These are phyloP conservation scores for Capronia epimyces DNA, from an alignment of 2,329 filamentous ascomycete genomes.

Conservation along the genomic window DNA sequence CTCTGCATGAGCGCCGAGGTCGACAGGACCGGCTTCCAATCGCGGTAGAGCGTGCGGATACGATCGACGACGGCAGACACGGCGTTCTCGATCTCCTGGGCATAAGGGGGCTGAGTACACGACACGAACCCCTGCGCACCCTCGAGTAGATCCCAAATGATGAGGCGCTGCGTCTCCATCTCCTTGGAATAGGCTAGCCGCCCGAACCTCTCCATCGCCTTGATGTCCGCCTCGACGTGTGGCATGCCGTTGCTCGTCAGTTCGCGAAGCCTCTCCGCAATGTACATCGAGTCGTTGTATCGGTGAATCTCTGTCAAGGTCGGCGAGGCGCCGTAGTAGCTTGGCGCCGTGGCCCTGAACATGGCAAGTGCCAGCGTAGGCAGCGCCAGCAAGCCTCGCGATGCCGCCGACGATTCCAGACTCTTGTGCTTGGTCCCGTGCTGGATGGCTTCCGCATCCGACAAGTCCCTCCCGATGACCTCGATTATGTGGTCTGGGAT, in stretches of 20 bases:
- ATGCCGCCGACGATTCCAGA: constrained; percentile 34
- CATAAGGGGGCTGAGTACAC: constrained; percentile 56
- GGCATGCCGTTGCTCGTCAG: constrained; percentile 31
- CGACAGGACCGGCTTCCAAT: constrained; percentile 56
- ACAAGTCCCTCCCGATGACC: constrained; percentile 39
- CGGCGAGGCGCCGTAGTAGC: constrained; percentile 42
- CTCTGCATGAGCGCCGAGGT: constrained; percentile 58
- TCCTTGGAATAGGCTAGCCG: constrained; percentile 58
- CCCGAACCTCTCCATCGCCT: constrained; percentile 54
- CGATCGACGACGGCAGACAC: constrained; percentile 54
- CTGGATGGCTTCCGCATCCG: constrained; percentile 38
- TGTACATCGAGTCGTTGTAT: constrained; percentile 59
- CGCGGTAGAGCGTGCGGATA: constrained; percentile 50
- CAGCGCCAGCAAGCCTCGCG: constrained; percentile 41
- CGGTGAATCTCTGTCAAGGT: constrained; percentile 56
- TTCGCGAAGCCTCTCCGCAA: constrained; percentile 50
- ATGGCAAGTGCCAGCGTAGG: constrained; percentile 46
- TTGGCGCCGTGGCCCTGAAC: constrained; percentile 47
- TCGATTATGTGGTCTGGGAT: constrained; percentile 70
- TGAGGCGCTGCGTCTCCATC: constrained; percentile 60
- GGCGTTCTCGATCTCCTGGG: constrained; percentile 55
- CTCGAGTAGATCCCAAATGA: constrained; percentile 58
- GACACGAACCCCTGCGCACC: constrained; percentile 57
- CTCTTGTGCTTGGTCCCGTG: constrained; percentile 34
- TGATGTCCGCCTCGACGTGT: constrained; percentile 46